Conservation (phyloP, 352 stramenopile species). For the Thalassiosira sp. region DNA sequence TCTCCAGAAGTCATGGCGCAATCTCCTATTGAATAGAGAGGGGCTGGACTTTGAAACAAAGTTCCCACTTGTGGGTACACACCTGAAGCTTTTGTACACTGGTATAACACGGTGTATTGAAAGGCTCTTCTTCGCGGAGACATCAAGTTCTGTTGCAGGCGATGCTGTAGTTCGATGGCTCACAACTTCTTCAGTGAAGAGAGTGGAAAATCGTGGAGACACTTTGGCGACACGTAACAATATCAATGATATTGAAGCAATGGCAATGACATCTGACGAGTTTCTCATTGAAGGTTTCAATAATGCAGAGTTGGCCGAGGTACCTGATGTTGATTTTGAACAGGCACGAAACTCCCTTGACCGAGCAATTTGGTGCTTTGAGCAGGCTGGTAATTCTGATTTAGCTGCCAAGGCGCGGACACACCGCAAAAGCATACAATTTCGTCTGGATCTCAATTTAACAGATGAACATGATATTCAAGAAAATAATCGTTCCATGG, state of each 20-base stretch:
- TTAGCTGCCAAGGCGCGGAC: background rate
- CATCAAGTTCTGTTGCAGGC: conserved; percentile 43
- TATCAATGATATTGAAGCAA: conserved; percentile 49
- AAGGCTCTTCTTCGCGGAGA: conserved; percentile 75
- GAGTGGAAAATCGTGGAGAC: conserved; percentile 11
- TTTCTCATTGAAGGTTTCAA: conserved; percentile 49
- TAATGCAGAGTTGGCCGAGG: conserved; percentile 52
- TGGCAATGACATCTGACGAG: conserved; percentile 61
- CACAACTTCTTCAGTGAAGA: conserved; percentile 27
- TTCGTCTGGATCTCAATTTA: background rate
- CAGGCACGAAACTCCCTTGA: conserved; percentile 28
- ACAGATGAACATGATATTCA: background rate
- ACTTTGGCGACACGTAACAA: conserved; percentile 49
- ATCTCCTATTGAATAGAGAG: conserved; percentile 51
- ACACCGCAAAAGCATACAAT: background rate
- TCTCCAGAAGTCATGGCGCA: conserved; percentile 60
- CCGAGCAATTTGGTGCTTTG: conserved; percentile 56
- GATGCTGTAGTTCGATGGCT: conserved; percentile 65
- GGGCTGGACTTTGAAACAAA: conserved; percentile 22
- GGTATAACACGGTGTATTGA: conserved; percentile 67
- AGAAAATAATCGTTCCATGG: background rate
- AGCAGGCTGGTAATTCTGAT: conserved; percentile 36
- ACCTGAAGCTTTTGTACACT: conserved; percentile 78
- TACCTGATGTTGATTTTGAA: conserved; percentile 28
- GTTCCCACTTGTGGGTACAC: conserved; percentile 64